Base-by-base conservation (phyloP, 2,329 filamentous ascomycete genomes). In the Rutstroemia sp. region DNA sequence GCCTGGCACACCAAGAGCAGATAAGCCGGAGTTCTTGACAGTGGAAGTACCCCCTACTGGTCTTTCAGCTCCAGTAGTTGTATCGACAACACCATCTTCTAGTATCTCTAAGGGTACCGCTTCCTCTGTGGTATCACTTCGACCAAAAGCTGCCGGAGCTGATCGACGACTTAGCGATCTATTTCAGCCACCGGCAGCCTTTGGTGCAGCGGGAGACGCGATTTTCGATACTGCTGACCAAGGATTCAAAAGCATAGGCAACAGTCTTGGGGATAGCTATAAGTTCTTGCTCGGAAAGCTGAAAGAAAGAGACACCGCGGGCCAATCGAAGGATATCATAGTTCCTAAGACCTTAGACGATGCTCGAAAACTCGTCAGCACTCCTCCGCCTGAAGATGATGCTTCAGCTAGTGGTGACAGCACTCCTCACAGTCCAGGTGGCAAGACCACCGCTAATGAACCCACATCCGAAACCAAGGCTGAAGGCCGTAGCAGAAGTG, bases 261-360 rank as follows among this genome's bases (percentile, higher is more conserved):
- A 81, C 67, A 95, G 90, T 48, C 76, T 97, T 4, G 92, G 92
- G 58, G 91, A 89, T 66, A 96, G 91, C 69, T 95, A 96, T 73
- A 94, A 91, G 58, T 95, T 97, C 69, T 75, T 99, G 23, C 83
- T 99, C 54, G 92, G 92, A 16, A 89, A 91, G 63, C 77, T 96
- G 19, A 89, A 88, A 60, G 91, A 96, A 69, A 78, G 84, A 64
- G 73, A 82, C 68, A 70, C 78, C 63, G 65, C 73, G 64, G 70
- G 73, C 5, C 72, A 73, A 21, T 71, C 72, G 46, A 74, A 79
- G 16, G 78, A 84, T 2, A 73, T 83, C 6, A 68, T 78, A 42
- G 78, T 95, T 0, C 94, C 94, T 1, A 92, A 89, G 66, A 99
- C 94, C 1, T 76, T 99, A 0, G 94, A 96, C 64, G 94, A 99